Evolutionary conservation across 352 stramenopile genomes (phyloP), one percentile per base, ranked within the genome.

Genomic region (Thalassiosira hispida): DNA sequence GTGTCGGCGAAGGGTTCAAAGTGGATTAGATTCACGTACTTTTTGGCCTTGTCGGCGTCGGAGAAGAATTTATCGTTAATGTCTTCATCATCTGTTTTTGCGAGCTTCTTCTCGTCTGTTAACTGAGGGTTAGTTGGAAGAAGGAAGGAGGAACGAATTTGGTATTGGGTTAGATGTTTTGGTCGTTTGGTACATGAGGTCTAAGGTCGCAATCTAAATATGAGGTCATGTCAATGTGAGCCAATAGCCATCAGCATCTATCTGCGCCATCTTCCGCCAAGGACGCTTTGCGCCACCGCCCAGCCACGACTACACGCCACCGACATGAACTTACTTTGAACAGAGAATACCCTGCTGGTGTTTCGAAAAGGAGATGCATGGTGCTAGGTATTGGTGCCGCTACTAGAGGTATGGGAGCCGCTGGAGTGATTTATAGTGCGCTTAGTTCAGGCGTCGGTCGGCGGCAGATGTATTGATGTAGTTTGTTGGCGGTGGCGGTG

Each of bases 361-460:
- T 99, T 88, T 99, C 98, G 81, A 99, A 99, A 35, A 99, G 91
- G 72, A 99, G 96, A 69, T 99, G 92, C 97, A 99, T 99, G 55
- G 40, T 90, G 12, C 38, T 16, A n/a, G 49, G 9, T 14, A 20
- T 23, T 14, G 49, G 14, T 59, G 49, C 22, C 12, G 18, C 9
- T 63, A 18, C 12, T 72, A 90, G 18, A 88, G 60, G 31, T 88
- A 90, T 5, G 88, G 35, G n/a, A 49, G 38, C n/a, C n/a, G n/a
- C n/a, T n/a, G n/a, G n/a, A n/a, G n/a, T n/a, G 0, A 14, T 33
- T n/a, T 38, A 8, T 38, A 8, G 3, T 38, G 31, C 31, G 31
- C 31, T 38, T 38, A n/a, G n/a, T n/a, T n/a, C n/a, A n/a, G n/a
- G n/a, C n/a, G n/a, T 8, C 31, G 31, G 25, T 80, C 49, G 0